Evolutionary conservation across 2,329 filamentous ascomycete genomes (phyloP), one percentile per base, ranked within the genome.

Genomic region (Trichoderma hamatum): DNA sequence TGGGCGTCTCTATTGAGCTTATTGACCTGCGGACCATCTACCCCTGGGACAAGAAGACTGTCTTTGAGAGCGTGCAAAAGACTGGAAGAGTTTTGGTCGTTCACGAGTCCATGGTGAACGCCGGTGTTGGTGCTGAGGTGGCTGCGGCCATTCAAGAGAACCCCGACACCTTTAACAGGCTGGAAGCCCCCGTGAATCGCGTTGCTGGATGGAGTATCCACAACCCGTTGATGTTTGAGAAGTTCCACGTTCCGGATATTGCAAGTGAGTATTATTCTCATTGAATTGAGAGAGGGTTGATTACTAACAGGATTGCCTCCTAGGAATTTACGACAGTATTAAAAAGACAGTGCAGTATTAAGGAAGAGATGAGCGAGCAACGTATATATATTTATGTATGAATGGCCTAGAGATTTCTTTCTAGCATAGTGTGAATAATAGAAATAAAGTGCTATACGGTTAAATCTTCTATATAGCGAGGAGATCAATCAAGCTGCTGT

Each of bases 181-280:
- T 97, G 32, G 94, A 97, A 76, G 94, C 94, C 5, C 94, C 94
- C 0, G 92, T 97, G 9, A 88, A 90, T 72, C 87, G 94, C 61
- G 90, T 97, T 5, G 92, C 92, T 3, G 94, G 94, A n/a, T 97
- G 92, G 92, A 93, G 90, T 76, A 94, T 92, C 64, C 94, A 95
- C 78, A 90, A 89, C 36, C 91, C 93, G 0, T 79, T 97, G 75
- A 78, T 90, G 43, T 97, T 88, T 80, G 94, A 97, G 79, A 88
- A 85, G 76, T 92, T 93, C 72, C 90, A 94, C 76, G 84, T 96
- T 67, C 94, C 94, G 0, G 94, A 97, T 80, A 90, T 97, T 74
- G 88, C 92, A 16, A 89, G 94, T 96, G 82, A 89, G 93, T 91
- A 16, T 7, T 52, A 9, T 10, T 19, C 32, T 43, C 10, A 3